Base-by-base conservation (phyloP, 2,329 filamentous ascomycete species). In the Madurella fahalii region DNA sequence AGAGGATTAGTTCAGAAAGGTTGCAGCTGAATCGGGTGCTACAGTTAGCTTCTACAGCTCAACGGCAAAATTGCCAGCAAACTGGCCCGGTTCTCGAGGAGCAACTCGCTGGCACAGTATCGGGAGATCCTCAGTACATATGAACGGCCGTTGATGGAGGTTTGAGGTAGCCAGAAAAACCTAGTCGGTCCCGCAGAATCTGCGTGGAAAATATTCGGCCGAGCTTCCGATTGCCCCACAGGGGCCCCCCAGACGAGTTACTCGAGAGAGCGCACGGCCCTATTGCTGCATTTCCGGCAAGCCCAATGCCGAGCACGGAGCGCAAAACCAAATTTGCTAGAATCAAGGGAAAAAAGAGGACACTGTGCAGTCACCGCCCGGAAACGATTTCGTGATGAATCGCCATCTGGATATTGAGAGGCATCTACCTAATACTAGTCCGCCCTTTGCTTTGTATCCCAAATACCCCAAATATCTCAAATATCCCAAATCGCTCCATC, bases 341-440 rank as follows among this genome's bases (percentile, higher is more conserved):
- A 25, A 7, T 25, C 4, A 25, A 25, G 25, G 25, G 25, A 25
- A 7, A 25, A 39, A 4, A 11, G 9, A 39, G 34, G 34, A 39
- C 34, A 25, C n/a, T n/a, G 7, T 25, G 25, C 25, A 25, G 25
- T 25, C 25, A 25, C 25, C 4, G 7, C 25, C 7, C 7, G 7
- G 25, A 39, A 39, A 39, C 15, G 4, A 9, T 40, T 40, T n/a
- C n/a, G 39, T 25, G 15, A 16, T 40, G 39, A 16, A 7, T 16
- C 15, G 16, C 7, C 40, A 47, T n/a, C 25, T 25, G 3, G 4
- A 25, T 17, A 30, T 34, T 55, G 53, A 55, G 53, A 31, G 42
- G 49, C 41, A 47, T 52, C 58, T 51, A 58, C 50, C 50, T 53
- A 44, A 49, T 13, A 20, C 39, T 40, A 37, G 31, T 25, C 25